Evolutionary conservation across 2,329 filamentous ascomycete genomes (phyloP), one percentile per base, ranked within the genome.

Genomic region (Apiospora arundinis): DNA sequence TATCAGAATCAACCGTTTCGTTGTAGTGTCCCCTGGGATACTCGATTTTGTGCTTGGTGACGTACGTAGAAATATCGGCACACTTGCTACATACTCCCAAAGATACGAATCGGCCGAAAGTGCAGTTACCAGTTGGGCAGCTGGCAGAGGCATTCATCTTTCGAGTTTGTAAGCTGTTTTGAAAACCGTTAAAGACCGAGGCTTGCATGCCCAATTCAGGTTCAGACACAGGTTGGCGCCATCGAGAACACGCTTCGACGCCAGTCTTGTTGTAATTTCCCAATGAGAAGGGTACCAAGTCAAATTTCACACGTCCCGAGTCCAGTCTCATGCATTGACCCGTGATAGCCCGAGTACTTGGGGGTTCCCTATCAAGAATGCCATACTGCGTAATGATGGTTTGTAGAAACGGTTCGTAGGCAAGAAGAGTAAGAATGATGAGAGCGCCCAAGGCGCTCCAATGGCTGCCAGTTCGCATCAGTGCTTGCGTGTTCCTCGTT

Each of bases 51-150:
- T 40, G 37, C 16, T 9, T 56, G 7, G 1, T 18, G 16, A 66
- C 16, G 11, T 66, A 37, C 23, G 14, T 23, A 14, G 52, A 49
- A 25, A 67, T 67, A 14, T 66, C 69, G 16, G 21, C 21, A 32
- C 69, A 67, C 32, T 60, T 46, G 37, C 42, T 67, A 14, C 69
- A 70, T 3, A 70, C 28, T 21, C 42, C 60, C 40, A 70, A 37
- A 8, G 60, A 66, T 3, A n/a, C 7, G n/a, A 48, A 48, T 18
- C 37, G 8, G 21, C 42, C 23, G 21, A 42, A 70, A 2, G 56
- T 70, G 21, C 56, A 67, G 60, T 70, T 70, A 14, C 69, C 69
- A 2, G 28, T 46, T 14, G 44, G 21, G 18, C 69, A 70, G 21
- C 1, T 32, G 21, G 23, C 63, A 25, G 42, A 23, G 16, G 42